Conservation (phyloP, 495 filamentous ascomycete genomes). For the Hyaloscypha variabilis region DNA sequence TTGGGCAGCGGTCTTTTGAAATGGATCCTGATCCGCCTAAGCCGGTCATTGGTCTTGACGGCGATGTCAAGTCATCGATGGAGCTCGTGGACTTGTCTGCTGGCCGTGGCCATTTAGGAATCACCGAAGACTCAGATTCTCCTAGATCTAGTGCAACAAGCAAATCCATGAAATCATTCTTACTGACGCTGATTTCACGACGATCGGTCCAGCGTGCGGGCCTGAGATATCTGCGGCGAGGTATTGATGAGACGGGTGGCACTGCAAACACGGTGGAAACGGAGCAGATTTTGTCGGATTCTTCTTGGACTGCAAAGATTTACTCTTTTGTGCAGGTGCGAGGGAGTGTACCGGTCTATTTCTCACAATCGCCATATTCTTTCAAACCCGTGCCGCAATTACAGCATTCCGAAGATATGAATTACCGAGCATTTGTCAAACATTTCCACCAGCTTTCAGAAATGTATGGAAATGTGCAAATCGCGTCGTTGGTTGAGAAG, state of each 20-base stretch:
- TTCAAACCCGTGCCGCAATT: slow-evolving; percentile 85
- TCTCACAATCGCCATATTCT: slow-evolving; percentile 89
- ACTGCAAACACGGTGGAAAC: slow-evolving; percentile 93
- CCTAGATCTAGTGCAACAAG: slow-evolving; percentile 11
- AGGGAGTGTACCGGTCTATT: slow-evolving; percentile 90
- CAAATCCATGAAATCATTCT: slow-evolving; percentile 42
- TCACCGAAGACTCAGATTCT: background rate
- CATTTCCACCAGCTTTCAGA: slow-evolving; percentile 71
- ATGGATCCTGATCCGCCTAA: slow-evolving; percentile 31
- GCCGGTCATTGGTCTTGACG: slow-evolving; percentile 22
- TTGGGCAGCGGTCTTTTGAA: slow-evolving; percentile 82
- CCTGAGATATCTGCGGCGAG: slow-evolving; percentile 87
- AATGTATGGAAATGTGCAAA: slow-evolving; percentile 74
- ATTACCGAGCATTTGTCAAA: slow-evolving; percentile 73
- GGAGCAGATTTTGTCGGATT: slow-evolving; percentile 81
- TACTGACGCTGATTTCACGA: slow-evolving; percentile 86
- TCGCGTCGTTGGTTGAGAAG: slow-evolving; percentile 87
- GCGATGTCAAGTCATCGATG: slow-evolving; percentile 24
- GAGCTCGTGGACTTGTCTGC: slow-evolving; percentile 33
- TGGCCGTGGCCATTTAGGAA: slow-evolving; percentile 9
- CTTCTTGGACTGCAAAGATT: slow-evolving; percentile 64
- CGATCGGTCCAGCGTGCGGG: slow-evolving; percentile 83
- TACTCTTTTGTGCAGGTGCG: slow-evolving; percentile 85
- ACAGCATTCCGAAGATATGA: slow-evolving; percentile 74
- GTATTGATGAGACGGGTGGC: slow-evolving; percentile 84